phyloP scores from a whole-genome alignment of 805 yeast genomes.

The Yarrowia sp. region DNA sequence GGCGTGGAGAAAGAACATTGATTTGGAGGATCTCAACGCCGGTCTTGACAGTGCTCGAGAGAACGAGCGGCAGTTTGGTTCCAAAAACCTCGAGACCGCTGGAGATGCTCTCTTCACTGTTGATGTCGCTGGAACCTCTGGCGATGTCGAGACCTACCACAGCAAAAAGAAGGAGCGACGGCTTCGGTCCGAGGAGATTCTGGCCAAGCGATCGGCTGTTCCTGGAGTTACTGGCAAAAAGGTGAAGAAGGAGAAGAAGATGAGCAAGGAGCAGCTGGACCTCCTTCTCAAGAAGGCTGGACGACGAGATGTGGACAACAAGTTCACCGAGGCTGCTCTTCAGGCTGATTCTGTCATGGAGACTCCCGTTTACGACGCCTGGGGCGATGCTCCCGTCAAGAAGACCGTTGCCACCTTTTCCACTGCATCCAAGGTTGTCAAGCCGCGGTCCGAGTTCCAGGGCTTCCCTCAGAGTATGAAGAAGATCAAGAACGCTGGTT shows the following conservation, averaged over 20 bases:
- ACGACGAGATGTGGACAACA: slow-evolving; percentile 52
- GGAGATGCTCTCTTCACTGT: slow-evolving; percentile 56
- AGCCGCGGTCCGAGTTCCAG: slow-evolving; percentile 8
- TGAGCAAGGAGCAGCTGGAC: slow-evolving; percentile 59
- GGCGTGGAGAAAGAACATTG: slow-evolving; percentile 91
- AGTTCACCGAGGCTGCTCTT: slow-evolving; percentile 50
- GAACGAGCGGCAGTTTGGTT: slow-evolving; percentile 44
- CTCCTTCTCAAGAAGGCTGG: slow-evolving; percentile 77
- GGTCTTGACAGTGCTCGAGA: slow-evolving; percentile 71
- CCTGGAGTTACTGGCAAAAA: slow-evolving; percentile 51
- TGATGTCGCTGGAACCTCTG: slow-evolving; percentile 61
- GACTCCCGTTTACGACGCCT: slow-evolving; percentile 59
- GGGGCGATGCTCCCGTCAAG: slow-evolving; percentile 48
- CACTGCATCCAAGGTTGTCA: slow-evolving; percentile 12
- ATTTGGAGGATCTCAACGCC: slow-evolving; percentile 71
- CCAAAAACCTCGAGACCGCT: slow-evolving; percentile 38
- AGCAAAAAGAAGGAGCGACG: slow-evolving; percentile 42
- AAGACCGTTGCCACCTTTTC: background rate
- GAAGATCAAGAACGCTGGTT: background rate
- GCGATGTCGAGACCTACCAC: slow-evolving; percentile 34
- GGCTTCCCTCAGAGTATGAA: slow-evolving; percentile 14
- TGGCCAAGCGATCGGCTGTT: slow-evolving; percentile 73
- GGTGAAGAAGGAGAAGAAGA: slow-evolving; percentile 45
- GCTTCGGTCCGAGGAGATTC: slow-evolving; percentile 64
- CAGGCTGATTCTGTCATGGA: slow-evolving; percentile 65